These are phyloP conservation scores for Isabelozyma gotoi DNA, from an alignment of 805 yeast species.

Conservation along the genomic window DNA sequence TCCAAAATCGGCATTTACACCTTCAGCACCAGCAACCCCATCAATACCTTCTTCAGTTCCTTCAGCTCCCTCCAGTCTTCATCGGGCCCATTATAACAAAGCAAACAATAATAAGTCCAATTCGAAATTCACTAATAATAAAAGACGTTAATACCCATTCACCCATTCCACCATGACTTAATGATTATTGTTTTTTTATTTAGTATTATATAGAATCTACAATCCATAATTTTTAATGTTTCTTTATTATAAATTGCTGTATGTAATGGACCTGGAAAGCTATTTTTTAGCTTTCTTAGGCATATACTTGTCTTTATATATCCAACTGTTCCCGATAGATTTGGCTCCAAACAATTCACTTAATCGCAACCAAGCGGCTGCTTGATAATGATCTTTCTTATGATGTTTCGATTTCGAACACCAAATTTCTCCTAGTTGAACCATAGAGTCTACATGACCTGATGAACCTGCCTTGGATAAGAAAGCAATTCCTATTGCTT, in stretches of 20 bases:
- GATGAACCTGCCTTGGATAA: conserved; percentile 64
- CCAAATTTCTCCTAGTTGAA: conserved; percentile 71
- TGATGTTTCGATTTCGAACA: conserved; percentile 51
- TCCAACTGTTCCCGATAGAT: conserved; percentile 72
- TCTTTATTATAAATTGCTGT: too few species aligned
- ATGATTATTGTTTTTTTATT: too few species aligned
- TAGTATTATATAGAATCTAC: not conserved
- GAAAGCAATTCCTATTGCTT: conserved; percentile 54
- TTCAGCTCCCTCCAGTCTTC: not conserved
- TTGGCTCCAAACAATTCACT: conserved; percentile 63
- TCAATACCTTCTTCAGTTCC: not conserved
- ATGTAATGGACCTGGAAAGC: not conserved
- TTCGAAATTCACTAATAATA: not conserved
- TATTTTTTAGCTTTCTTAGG: not conserved
- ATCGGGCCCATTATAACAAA: not conserved
- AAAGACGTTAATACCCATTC: not conserved
- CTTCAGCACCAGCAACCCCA: not conserved
- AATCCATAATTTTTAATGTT: too few species aligned
- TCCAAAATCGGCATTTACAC: not conserved
- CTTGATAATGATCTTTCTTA: conserved; percentile 57
- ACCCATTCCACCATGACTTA: not conserved
- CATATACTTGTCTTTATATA: conserved; percentile 66
- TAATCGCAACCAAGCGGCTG: conserved; percentile 69
- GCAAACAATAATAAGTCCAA: not conserved
- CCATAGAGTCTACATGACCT: conserved; percentile 69